Conservation (phyloP, 2,329 filamentous ascomycete species). For the Colletotrichum acutatum region DNA sequence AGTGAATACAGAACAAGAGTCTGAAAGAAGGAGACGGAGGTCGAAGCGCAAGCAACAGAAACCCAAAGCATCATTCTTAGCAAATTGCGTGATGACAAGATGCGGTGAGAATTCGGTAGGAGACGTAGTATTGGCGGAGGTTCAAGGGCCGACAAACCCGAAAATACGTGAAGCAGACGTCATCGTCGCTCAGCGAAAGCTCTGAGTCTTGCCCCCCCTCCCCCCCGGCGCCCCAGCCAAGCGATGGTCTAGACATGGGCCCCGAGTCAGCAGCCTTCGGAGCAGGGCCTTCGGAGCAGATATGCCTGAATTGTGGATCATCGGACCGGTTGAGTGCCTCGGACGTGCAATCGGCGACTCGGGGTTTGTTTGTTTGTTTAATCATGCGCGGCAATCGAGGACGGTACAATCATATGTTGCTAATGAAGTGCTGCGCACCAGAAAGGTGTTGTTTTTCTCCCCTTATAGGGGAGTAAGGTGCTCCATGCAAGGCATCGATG, state of each 20-base stretch:
- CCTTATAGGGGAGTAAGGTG: not conserved
- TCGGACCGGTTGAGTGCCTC: not conserved
- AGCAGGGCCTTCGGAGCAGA: not conserved
- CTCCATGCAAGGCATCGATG: not conserved
- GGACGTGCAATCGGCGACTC: not conserved
- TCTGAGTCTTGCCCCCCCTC: not conserved
- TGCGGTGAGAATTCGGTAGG: not conserved
- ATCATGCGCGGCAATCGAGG: not conserved
- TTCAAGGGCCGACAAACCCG: slow-evolving; percentile 3
- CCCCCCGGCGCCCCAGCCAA: not conserved
- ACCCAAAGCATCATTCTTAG: not conserved
- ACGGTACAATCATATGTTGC: not conserved
- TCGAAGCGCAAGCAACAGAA: slow-evolving; percentile 8
- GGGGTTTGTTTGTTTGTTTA: not conserved
- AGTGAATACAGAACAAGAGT: not conserved
- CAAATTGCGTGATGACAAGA: slow-evolving; percentile 9
- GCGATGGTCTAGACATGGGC: not conserved
- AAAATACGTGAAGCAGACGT: slow-evolving; percentile 4
- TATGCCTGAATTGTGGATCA: not conserved
- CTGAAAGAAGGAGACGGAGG: not conserved
- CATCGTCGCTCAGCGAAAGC: not conserved
- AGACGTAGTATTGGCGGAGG: not conserved
- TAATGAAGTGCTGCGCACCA: not conserved
- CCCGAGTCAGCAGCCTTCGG: slow-evolving; percentile 22
- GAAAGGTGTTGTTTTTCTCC: not conserved